Percentiles rank a stretch among this genome's conserved stretches.
Conservation (phyloP, 257 asterid genomes). For the Henckelia pumila region DNA sequence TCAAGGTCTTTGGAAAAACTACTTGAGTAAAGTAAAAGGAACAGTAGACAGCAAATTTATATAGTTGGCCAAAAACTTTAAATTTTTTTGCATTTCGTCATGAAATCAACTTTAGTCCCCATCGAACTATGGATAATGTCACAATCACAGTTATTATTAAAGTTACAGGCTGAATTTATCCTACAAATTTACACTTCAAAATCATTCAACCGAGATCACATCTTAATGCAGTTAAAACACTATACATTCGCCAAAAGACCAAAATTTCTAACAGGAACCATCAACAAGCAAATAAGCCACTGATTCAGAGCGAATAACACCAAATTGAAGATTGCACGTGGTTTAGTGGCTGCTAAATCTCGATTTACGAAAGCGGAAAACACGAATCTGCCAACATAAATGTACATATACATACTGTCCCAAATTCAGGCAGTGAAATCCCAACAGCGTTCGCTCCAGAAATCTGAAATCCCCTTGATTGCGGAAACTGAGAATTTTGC, state of each 20-base stretch:
- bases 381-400: background rate
- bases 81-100: background rate
- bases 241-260: background rate
- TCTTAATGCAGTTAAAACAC: background rate
- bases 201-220: background rate
- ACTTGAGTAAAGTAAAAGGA: background rate
- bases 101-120: background rate
- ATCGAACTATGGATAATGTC: background rate
- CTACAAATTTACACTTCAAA: background rate
- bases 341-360: background rate
- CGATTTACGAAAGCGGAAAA: background rate
- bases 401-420: constrained; percentile 8
- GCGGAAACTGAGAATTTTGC: background rate
- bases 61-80: background rate
- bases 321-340: background rate
- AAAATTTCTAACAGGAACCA: background rate
- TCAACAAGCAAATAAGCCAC: background rate
- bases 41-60: background rate
- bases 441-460: constrained; percentile 13
- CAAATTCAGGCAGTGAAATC: constrained; percentile 17
- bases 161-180: background rate
- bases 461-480: background rate
- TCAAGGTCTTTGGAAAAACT: too few species aligned
- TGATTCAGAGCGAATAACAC: background rate
- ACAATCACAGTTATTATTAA: background rate